Percentiles rank a stretch among this genome's conserved stretches.
Evolutionary conservation across 495 filamentous ascomycete genomes (phyloP).

Genomic region (Hyphodiscus hymeniophilus): DNA sequence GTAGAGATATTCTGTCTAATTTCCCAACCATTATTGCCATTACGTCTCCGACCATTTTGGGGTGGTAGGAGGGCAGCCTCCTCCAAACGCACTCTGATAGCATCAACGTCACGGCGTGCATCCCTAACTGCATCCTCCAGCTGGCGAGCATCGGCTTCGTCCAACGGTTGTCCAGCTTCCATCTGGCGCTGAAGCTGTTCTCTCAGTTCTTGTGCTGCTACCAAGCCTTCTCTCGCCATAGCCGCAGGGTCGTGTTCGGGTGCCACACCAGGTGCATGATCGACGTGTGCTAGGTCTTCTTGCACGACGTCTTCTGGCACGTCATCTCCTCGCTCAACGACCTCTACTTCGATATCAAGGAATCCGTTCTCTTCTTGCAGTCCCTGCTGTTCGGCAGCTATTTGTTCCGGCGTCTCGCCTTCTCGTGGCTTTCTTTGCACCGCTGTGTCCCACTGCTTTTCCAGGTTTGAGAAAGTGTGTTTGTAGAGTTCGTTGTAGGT

Average conservation of each 20-base stretch:
- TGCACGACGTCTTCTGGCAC: background rate
- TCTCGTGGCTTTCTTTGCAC: constrained; percentile 46
- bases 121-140: too few species aligned
- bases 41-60: constrained; percentile 8
- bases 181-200: constrained; percentile 9
- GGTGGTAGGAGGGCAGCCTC: background rate
- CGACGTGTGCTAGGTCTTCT: background rate
- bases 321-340: constrained; percentile 22
- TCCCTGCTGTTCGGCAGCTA: constrained; percentile 30
- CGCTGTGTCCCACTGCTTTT: constrained; percentile 56
- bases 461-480: constrained; percentile 44
- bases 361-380: constrained; percentile 30
- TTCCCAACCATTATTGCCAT: constrained; percentile 10
- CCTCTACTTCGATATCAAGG: constrained; percentile 37
- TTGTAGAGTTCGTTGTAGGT: constrained; percentile 54
- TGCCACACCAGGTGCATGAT: background rate
- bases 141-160: background rate
- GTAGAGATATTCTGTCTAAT: constrained; percentile 19
- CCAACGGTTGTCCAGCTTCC: background rate
- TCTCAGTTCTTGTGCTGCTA: constrained; percentile 5
- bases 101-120: too few species aligned
- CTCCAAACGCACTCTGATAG: background rate
- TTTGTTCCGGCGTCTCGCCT: constrained; percentile 30
- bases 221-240: constrained; percentile 15
- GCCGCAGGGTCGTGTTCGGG: background rate